Evolutionary conservation across 1,284 basidiomycete genomes (phyloP).

Genomic region (Leccinum solheimii): DNA sequence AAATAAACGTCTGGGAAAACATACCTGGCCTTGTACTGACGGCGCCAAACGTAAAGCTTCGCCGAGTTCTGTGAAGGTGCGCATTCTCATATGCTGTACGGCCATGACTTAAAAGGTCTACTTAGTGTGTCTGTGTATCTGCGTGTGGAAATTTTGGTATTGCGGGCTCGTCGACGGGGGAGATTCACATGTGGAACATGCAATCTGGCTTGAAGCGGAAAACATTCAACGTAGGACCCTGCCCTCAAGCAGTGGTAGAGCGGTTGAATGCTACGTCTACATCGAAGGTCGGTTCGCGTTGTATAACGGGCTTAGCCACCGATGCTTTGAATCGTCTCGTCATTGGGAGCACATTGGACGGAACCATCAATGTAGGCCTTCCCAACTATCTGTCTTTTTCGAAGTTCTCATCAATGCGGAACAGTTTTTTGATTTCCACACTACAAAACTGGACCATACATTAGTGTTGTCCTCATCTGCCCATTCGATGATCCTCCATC

Average conservation of each 20-base stretch:
- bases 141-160: conserved; percentile 97
- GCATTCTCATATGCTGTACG: conserved; percentile 13
- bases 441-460: conserved; percentile 69
- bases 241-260: conserved; percentile 53
- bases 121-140: conserved; percentile 83
- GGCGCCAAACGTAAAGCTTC: conserved; percentile 49
- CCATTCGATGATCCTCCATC: conserved; percentile 76
- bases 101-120: conserved; percentile 3
- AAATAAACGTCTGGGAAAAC: conserved; percentile 80
- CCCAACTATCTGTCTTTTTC: background rate
- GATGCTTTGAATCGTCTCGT: conserved; percentile 85
- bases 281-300: conserved; percentile 54
- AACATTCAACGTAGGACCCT: conserved; percentile 66
- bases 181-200: conserved; percentile 91
- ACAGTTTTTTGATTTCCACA: conserved; percentile 96
- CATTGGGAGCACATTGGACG: conserved; percentile 85
- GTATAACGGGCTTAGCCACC: conserved; percentile 80
- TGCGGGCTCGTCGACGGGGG: conserved; percentile 77
- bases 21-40: conserved; percentile 56
- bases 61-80: conserved; percentile 65
- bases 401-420: conserved; percentile 6
- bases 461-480: conserved; percentile 69
- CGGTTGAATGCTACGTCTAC: conserved; percentile 41
- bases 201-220: conserved; percentile 91
- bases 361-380: conserved; percentile 77